These are phyloP conservation scores for Botrytis sinoallii DNA, from an alignment of 2,329 filamentous ascomycete species.

Conservation along the genomic window DNA sequence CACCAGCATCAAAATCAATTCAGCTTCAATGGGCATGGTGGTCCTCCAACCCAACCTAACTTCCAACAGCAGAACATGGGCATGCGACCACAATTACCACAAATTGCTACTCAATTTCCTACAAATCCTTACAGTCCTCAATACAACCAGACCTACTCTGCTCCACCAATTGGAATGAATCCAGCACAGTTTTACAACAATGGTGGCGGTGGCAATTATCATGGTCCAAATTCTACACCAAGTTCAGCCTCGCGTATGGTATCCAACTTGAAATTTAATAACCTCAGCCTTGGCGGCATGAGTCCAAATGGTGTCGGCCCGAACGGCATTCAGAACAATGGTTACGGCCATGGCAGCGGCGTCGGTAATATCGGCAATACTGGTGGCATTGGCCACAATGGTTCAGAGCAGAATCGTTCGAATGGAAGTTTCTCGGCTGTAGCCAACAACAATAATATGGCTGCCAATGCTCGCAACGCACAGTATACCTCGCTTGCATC, in stretches of 20 bases:
- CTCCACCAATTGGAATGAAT: slow-evolving; percentile 1
- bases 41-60: neutral
- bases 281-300: slow-evolving; percentile 4
- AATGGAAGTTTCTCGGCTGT: neutral
- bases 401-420: neutral
- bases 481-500: neutral
- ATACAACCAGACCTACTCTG: slow-evolving; percentile 9
- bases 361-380: neutral
- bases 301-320: neutral
- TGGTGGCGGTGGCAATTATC: neutral
- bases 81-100: slow-evolving; percentile 11
- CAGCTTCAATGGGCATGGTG: neutral
- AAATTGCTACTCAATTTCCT: slow-evolving; percentile 2
- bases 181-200: slow-evolving; percentile 5
- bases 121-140: neutral
- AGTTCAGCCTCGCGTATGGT: neutral
- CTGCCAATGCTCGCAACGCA: slow-evolving; percentile 13
- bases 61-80: slow-evolving; percentile 11
- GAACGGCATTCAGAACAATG: neutral
- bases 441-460: neutral
- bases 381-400: neutral
- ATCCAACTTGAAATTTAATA: neutral
- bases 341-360: neutral
- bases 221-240: neutral
- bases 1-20: slow-evolving; percentile 4